Evolutionary conservation across 164 flowering plant genomes (phyloP), one percentile per base, ranked within the genome.

Genomic region (Vitis rotundifolia): DNA sequence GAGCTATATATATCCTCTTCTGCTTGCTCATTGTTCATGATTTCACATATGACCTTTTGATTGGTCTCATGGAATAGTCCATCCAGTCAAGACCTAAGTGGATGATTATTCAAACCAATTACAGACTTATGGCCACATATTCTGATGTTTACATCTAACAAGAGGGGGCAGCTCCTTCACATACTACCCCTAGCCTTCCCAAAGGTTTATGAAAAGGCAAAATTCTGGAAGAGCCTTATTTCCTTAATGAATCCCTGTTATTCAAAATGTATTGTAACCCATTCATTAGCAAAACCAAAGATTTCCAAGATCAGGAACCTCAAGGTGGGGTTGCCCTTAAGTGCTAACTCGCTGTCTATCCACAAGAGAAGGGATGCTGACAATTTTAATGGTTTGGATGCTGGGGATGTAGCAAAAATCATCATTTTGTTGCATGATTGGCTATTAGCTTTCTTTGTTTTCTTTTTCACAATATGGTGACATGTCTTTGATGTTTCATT

Each of bases 401-500:
- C 7, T 37, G 44, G 44, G 44, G 7, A 37, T 37, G 8, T 37
- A 3, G 44, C 44, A 37, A 3, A 37, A 37, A 37, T 3, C 61
- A 22, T 22, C 28, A 19, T 11, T 11, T 31, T 22, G 61, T 11
- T 22, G 61, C 61, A 59, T 59, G 26, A 19, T 59, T 59, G 31
- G 14, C 61, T 11, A 22, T 59, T 22, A 59, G 37, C 44, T 26
- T 59, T 59, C 44, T 28, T 59, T 59, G 61, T 59, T 59, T 11
- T 37, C 13, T 22, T 59, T 37, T 10, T 37, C 44, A 37, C 44
- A 37, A 37, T 37, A 6, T 37, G 14, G 13, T 59, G 28, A 3
- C 15, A 19, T 22, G 53, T 37, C 19, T 59, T 66, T 61, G 58
- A 55, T 68, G 54, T 51, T 52, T 60, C 5, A 28, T 15, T 65